Percentiles rank a stretch among this genome's conserved stretches.
Conservation (phyloP, 805 yeast genomes). For the Lipomyces orientalis region DNA sequence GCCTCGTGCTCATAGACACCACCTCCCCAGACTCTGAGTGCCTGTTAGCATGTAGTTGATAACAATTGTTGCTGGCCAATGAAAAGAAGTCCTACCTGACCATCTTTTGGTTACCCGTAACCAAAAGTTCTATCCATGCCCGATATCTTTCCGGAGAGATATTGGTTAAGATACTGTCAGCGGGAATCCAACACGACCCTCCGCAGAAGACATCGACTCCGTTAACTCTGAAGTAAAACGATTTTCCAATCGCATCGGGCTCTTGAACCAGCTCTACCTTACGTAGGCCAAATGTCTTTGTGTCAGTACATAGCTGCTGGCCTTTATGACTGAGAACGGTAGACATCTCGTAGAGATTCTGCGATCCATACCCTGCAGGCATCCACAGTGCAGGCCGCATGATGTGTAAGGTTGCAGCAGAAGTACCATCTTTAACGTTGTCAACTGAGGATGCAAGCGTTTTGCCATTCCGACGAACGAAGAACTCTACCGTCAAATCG, state of each 20-base stretch:
- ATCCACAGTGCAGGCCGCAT: not conserved
- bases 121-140: conserved; percentile 48
- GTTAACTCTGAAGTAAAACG: conserved; percentile 53
- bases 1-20: conserved; percentile 53
- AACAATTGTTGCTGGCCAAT: no score
- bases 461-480: no score
- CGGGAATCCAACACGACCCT: conserved; percentile 60
- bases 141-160: conserved; percentile 48
- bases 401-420: no score
- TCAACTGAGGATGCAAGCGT: no score
- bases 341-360: conserved; percentile 45
- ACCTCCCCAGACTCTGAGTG: conserved; percentile 57
- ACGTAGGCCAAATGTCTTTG: conserved; percentile 51
- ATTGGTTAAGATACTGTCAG: conserved; percentile 50
- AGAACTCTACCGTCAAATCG: no score
- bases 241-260: conserved; percentile 46
- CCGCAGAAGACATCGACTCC: conserved; percentile 48
- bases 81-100: no score
- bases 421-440: no score
- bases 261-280: conserved; percentile 50
- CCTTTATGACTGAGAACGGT: no score
- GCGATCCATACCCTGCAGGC: conserved; percentile 47
- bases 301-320: not conserved
- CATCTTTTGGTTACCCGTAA: conserved; percentile 53
- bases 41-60: no score